phyloP scores from a whole-genome alignment of 805 yeast genomes.

The Danielozyma ontarioensis region DNA sequence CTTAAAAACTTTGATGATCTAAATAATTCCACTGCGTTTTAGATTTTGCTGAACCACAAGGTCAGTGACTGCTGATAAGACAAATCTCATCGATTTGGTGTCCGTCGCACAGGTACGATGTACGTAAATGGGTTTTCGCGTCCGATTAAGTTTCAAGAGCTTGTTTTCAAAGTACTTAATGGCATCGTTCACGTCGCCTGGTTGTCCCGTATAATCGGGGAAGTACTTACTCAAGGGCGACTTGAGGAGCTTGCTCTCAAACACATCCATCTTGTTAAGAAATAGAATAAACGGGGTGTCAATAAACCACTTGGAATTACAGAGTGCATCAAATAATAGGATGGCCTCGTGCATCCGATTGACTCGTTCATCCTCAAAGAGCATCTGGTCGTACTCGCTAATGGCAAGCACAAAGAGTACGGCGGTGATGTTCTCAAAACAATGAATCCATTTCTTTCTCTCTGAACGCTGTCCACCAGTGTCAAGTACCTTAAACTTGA shows the following conservation, averaged over 20 bases:
- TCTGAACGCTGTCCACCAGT: conserved; percentile 97
- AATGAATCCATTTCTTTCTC: conserved; percentile 90
- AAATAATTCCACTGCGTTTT: conserved; percentile 71
- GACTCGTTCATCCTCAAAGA: conserved; percentile 84
- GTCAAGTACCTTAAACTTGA: conserved; percentile 74
- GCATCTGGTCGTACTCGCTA: conserved; percentile 86
- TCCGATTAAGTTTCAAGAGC: conserved; percentile 60
- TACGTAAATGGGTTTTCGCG: conserved; percentile 74
- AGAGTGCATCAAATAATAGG: conserved; percentile 72
- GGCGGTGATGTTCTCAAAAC: conserved; percentile 86
- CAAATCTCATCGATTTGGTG: conserved; percentile 81
- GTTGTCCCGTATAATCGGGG: conserved; percentile 68
- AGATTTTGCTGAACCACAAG: conserved; percentile 80
- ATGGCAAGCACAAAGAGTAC: conserved; percentile 85
- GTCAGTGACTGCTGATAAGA: conserved; percentile 88
- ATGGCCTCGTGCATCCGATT: conserved; percentile 91
- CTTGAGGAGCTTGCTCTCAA: conserved; percentile 60
- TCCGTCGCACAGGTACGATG: conserved; percentile 97
- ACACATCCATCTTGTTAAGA: conserved; percentile 81
- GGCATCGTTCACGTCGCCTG: conserved; percentile 62
- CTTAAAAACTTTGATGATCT: conserved; percentile 1
- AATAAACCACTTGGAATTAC: conserved; percentile 81
- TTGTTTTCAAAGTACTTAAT: conserved; percentile 63
- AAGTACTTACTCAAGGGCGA: conserved; percentile 69
- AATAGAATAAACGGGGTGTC: conserved; percentile 87